phyloP scores from a whole-genome alignment of 495 filamentous ascomycete genomes.

The Penicillium steckii region DNA sequence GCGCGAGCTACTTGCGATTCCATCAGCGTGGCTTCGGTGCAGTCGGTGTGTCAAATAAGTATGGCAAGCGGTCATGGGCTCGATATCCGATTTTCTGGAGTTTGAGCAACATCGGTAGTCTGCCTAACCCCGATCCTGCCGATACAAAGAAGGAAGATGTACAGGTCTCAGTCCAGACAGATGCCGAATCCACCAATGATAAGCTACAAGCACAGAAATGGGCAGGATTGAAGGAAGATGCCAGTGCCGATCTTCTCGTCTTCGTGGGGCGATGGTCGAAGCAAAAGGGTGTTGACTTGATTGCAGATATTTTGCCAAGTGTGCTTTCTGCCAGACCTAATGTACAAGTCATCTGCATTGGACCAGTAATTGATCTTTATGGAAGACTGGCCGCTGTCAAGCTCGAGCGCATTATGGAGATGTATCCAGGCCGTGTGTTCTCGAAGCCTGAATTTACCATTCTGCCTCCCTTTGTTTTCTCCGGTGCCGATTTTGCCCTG shows the following conservation, averaged over 20 bases:
- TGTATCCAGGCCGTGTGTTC: constrained; percentile 63
- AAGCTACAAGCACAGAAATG: constrained; percentile 62
- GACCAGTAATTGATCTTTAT: constrained; percentile 68
- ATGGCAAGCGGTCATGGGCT: constrained; percentile 63
- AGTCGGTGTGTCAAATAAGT: constrained; percentile 64
- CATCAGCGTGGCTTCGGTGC: constrained; percentile 67
- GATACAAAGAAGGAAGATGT: constrained; percentile 11
- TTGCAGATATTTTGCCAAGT: constrained; percentile 65
- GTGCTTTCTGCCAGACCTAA: constrained; percentile 59
- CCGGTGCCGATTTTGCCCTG: constrained; percentile 70
- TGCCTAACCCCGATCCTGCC: constrained; percentile 61
- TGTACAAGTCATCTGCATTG: constrained; percentile 63
- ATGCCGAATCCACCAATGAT: constrained; percentile 41
- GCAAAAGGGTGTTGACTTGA: constrained; percentile 70
- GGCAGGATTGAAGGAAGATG: constrained; percentile 59
- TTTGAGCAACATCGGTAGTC: constrained; percentile 56
- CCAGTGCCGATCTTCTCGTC: constrained; percentile 64
- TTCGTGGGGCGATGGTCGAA: constrained; percentile 72
- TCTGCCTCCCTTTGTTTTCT: constrained; percentile 68
- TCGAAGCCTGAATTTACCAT: constrained; percentile 70
- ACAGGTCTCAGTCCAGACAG: constrained; percentile 45
- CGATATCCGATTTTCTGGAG: constrained; percentile 72
- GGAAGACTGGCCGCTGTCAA: constrained; percentile 68
- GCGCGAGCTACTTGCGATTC: constrained; percentile 58
- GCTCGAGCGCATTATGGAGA: constrained; percentile 60